Evolutionary conservation across 2,329 filamentous ascomycete species (phyloP).

Genomic region (Fusarium lateritium): DNA sequence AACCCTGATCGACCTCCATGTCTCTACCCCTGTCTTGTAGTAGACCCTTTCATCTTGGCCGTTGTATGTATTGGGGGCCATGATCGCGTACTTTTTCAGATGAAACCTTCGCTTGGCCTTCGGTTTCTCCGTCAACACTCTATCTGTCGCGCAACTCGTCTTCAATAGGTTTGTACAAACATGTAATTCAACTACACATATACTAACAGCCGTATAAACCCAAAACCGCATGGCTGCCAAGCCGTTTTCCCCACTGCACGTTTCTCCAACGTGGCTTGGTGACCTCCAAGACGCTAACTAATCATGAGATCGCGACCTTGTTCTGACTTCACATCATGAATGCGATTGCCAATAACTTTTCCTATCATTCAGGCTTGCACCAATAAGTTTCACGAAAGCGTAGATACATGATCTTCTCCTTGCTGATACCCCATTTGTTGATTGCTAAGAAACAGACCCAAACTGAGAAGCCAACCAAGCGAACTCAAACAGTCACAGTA

Average conservation of each 20-base stretch:
- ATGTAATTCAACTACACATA: neutral
- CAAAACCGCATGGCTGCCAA: slow-evolving; percentile 7
- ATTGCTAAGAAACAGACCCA: slow-evolving; percentile 16
- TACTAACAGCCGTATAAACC: neutral
- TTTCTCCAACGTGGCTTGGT: slow-evolving; percentile 19
- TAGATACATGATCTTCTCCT: slow-evolving; percentile 2
- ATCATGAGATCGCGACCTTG: slow-evolving; percentile 22
- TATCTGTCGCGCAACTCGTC: neutral
- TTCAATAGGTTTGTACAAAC: neutral
- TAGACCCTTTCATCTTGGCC: slow-evolving; percentile 32
- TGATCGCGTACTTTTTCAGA: neutral
- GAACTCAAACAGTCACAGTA: slow-evolving; percentile 8
- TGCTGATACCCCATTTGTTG: neutral
- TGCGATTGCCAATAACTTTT: neutral
- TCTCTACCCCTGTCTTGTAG: neutral
- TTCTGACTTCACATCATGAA: slow-evolving; percentile 31
- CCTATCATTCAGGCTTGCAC: slow-evolving; percentile 17
- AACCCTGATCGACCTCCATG: slow-evolving; percentile 21
- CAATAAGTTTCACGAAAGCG: neutral
- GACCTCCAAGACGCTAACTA: slow-evolving; percentile 13
- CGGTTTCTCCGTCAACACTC: neutral
- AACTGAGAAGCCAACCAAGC: slow-evolving; percentile 22
- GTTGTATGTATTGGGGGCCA: slow-evolving; percentile 5
- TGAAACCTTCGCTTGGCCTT: neutral
- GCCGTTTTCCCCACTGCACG: slow-evolving; percentile 10